Evolutionary conservation across 2,329 filamentous ascomycete species (phyloP), one percentile per base, ranked within the genome.

Genomic region (Fusarium floridanum): DNA sequence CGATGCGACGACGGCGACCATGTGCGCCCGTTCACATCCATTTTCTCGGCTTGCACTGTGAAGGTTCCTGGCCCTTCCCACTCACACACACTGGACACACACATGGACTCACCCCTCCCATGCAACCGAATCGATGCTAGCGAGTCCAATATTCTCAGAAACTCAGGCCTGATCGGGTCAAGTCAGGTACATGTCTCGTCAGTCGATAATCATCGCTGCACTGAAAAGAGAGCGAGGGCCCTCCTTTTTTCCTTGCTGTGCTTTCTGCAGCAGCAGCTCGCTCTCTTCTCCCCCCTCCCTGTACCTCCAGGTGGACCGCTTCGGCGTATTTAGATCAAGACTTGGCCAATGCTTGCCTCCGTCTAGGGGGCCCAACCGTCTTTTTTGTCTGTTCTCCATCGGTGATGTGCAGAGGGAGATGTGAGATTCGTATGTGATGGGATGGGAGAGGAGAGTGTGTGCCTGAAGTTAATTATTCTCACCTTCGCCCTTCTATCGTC

Each of bases 321-420:
- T 63, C 66, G 65, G 69, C 70, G 65, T 61, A 74, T 77, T 76
- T 69, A 74, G 71, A 73, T 61, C 71, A 71, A 77, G 75, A 72
- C 75, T 76, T 77, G 71, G 75, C 69, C 71, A 72, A 69, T 75
- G 73, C 71, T 68, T 66, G 48, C 41, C 55, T 57, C 59, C 62
- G 17, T 32, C 55, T 16, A 59, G 74, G 73, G 73, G 75, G 64
- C 63, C 61, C 43, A 65, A 64, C 63, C 73, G 56, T 64, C 56
- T 64, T 69, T 50, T 32, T 50, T 32, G 36, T 53, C 39, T 66
- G 62, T 50, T 61, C 34, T 61, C 45, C 45, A 63, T 48, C 60
- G 20, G 20, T 62, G 41, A 62, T 62, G 60, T n/a, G 39, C 60
- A 62, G 62, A 59, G 59, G 67, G 55, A 64, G 24, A 59, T 71